phyloP scores from a whole-genome alignment of 1,139 yeast species.

The Saccharomyces hybrid region DNA sequence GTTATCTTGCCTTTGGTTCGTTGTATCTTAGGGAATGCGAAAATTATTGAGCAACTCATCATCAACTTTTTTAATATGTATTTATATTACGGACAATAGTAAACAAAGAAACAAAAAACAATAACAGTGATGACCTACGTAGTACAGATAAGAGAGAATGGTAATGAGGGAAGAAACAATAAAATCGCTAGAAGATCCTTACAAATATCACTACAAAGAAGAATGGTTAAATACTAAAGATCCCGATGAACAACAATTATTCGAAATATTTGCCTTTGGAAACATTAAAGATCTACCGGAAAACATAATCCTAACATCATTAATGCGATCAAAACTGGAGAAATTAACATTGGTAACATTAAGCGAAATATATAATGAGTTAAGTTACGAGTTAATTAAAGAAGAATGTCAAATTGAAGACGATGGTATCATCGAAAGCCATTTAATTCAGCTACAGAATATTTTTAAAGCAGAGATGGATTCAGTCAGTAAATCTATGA shows the following conservation, averaged over 20 bases:
- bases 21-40: neutral
- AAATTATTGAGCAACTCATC: neutral
- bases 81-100: neutral
- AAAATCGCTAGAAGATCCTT: constrained; percentile 15
- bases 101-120: neutral
- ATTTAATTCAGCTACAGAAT: constrained; percentile 16
- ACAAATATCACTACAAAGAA: constrained; percentile 18
- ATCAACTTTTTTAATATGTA: neutral
- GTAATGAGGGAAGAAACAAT: neutral
- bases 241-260: constrained; percentile 7
- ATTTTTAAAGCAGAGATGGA: constrained; percentile 20
- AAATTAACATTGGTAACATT: constrained; percentile 19
- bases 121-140: neutral
- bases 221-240: constrained; percentile 17
- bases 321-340: constrained; percentile 13
- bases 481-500: constrained; percentile 13
- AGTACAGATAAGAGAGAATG: neutral
- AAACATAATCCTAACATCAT: neutral
- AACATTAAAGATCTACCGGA: constrained; percentile 14
- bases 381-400: constrained; percentile 13
- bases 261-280: constrained; percentile 28
- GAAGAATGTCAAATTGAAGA: constrained; percentile 11
- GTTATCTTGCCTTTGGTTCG: neutral
- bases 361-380: constrained; percentile 11
- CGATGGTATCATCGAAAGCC: constrained; percentile 14